Base-by-base conservation (phyloP, 2,329 filamentous ascomycete genomes). In the Neoarthrinium moseri region DNA sequence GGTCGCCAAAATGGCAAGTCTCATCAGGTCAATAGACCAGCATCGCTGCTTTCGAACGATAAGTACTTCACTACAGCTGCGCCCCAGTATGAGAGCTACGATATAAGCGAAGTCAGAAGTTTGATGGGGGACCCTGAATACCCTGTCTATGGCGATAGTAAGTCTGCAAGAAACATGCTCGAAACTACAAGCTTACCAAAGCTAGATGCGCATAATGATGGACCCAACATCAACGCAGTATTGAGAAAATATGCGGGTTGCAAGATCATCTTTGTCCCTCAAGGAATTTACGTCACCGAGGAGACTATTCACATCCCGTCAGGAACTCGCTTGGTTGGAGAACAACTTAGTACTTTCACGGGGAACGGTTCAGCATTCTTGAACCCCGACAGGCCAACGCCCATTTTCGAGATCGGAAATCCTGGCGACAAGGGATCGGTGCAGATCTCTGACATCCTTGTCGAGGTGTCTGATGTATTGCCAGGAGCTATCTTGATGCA, bases 311-410 rank as follows among this genome's bases (percentile, higher is more conserved):
- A 43, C 26, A 17, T 43, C 4, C 39, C 39, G 5, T 27, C 39
- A n/a, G 39, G 39, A 6, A 43, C 76, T 4, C 67, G 68, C 3
- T 70, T 83, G 21, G 67, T 79, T 6, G 80, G 80, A 15, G 77
- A 82, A 58, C 69, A 70, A 7, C 78, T 75, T 66, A 70, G 77
- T 8, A 68, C 68, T 4, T 74, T 76, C 56, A 71, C 67, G n/a
- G 77, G 66, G 2, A 61, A 59, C 6, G 78, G 78, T 8, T 44
- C 52, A 46, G 68, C 64, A 33, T 82, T 75, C 58, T 65, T 56
- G 40, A 61, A 72, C 43, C 58, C 63, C 0, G 60, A 50, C 34
- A 64, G 64, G 29, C 79, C 80, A 0, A 62, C 64, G 34, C 66
- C 75, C 1, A 65, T 83, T 17, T 61, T 81, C 10, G 63, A 69